These are phyloP conservation scores for Eimeria zaria DNA, from an alignment of 169 alveolate genomes.

Conservation along the genomic window DNA sequence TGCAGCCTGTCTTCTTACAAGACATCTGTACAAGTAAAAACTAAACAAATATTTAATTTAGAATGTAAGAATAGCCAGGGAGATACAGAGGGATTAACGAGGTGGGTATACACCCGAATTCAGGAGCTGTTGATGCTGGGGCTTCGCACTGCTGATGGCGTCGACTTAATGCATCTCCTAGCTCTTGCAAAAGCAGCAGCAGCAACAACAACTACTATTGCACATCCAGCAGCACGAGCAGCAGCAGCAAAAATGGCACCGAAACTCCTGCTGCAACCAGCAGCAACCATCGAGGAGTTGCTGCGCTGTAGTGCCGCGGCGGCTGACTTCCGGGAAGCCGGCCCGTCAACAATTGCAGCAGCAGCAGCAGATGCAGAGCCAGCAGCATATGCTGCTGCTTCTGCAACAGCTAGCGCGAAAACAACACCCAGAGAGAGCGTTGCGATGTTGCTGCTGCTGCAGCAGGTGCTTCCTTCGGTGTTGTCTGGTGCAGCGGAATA, in stretches of 20 bases:
- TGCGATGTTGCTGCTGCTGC: conserved; percentile 23
- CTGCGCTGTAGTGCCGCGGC: conserved; percentile 46
- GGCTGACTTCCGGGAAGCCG: not conserved
- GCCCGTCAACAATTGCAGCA: not conserved
- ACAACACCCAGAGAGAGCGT: not conserved
- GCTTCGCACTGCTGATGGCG: conserved; percentile 57
- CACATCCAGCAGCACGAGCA: conserved; percentile 12
- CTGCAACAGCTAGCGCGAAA: too few relatives aligned
- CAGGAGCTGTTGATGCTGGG: conserved; percentile 63
- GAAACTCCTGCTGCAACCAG: conserved; percentile 15
- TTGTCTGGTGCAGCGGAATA: conserved; percentile 27
- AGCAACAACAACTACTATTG: conserved; percentile 18
- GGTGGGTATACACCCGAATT: conserved; percentile 64
- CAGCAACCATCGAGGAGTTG: conserved; percentile 47
- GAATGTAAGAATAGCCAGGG: not conserved
- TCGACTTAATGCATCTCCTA: conserved; percentile 49
- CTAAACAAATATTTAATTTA: not conserved
- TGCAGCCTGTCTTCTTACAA: conserved; percentile 26
- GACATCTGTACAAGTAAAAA: not conserved
- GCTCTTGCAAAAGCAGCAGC: conserved; percentile 54
- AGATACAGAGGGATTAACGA: not conserved
- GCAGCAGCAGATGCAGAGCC: not conserved
- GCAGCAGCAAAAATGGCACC: not conserved
- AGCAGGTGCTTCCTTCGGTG: conserved; percentile 65
- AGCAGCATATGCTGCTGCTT: not conserved